Base-by-base conservation (phyloP, 2,329 filamentous ascomycete species). In the Cytospora piceae region DNA sequence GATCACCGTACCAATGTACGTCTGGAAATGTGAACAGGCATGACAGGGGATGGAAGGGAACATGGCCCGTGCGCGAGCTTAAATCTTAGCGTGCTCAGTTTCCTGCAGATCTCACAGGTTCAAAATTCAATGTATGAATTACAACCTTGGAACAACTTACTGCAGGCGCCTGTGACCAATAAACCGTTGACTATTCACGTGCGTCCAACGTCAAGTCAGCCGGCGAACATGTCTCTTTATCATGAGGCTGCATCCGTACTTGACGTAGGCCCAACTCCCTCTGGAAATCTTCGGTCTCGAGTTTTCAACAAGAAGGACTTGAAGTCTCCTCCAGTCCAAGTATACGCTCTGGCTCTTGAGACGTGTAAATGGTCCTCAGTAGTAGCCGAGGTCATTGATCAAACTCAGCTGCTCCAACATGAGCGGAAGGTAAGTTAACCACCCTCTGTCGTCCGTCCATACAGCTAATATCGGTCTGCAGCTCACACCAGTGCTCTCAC, bases 191-290 rank as follows among this genome's bases (percentile, higher is more conserved):
- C 53, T 22, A 9, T 22, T n/a, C 24, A 55, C 27, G 27, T 55
- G 14, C 29, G 8, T 49, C 9, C 42, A 22, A 49, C 42, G 2
- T 49, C 42, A 8, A 9, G 3, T 6, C 9, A 11, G 3, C 12
- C n/a, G n/a, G n/a, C n/a, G 24, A 22, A 8, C 58, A 98, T 98
- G 94, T 96, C 94, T 57, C 89, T 99, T 64, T 99, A 99, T 77
- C 91, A 96, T 76, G 95, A 98, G 80, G 91, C 94, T 8, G 93
- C 91, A 4, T 84, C 88, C 17, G 82, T 97, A 42, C 80, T 99
- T 64, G 84, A 85, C 4, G 84, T 83, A 8, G 79, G 87, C 3
- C 79, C 85, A 1, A 84, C 86, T n/a, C 79, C 83, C 3, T 89
- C 90, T n/a, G 93, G 92, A 22, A 97, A 92, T 31, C 84, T 98